Evolutionary conservation across 495 filamentous ascomycete genomes (phyloP), one percentile per base, ranked within the genome.

Genomic region (Aspergillus kassunensis): DNA sequence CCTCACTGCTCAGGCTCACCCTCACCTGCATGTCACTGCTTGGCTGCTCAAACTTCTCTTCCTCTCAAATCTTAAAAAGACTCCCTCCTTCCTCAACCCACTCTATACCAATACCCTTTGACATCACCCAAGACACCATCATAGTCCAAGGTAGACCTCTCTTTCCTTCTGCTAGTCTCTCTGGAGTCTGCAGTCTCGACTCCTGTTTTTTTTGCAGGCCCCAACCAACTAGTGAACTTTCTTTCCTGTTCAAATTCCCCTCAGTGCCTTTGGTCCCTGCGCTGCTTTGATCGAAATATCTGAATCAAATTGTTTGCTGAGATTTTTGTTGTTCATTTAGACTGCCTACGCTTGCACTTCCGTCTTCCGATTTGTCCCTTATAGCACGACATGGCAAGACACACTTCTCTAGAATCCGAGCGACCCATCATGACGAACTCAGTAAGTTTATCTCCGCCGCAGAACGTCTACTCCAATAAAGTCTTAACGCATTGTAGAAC

Each of bases 341-440:
- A 27, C 24, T 27, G 9, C 24, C 4, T 9, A 27, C 24, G 9
- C 24, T 9, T 23, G 39, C 15, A 7, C 4, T 20, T 20, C 30
- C 11, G 11, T 4, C 35, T 21, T 11, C 9, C 15, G n/a, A 9
- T 20, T 19, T 33, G 18, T 37, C 30, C 30, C 13, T 39, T 49
- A 29, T 30, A 47, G 50, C n/a, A 39, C 16, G 58, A 47, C 39
- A 76, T 76, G 68, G 77, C 73, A 58, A 86, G 87, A 74, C 82
- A 82, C 51, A 67, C 73, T 48, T 89, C 86, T 9, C 69, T 89
- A 3, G 87, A 90, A 36, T 89, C 86, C 9, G 80, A 85, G 46
- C 78, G 85, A 53, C 86, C 87, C 34, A 90, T 90, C 62, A 89
- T 90, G 85, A 76, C 84, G 13, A 80, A 82, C 8, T 87, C 83